A percentile compares a stretch with the other conserved stretches of the same genome.
phyloP scores from a whole-genome alignment of 2,329 filamentous ascomycete genomes.

The Ceratocystis cacaofunesta region DNA sequence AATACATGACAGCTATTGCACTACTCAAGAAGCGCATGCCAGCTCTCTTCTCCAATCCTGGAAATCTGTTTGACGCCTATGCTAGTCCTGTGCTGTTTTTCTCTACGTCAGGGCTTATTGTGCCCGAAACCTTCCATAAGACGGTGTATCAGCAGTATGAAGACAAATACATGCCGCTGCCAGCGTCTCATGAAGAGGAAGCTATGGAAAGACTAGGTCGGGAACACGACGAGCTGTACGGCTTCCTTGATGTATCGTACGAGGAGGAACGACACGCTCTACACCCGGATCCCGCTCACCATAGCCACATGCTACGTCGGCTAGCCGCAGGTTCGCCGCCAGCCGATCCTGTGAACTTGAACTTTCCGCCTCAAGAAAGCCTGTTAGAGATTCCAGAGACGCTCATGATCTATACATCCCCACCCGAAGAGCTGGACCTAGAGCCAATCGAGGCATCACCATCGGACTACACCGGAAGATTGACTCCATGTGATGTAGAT shows the following conservation, averaged over 20 bases:
- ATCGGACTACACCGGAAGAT: neutral
- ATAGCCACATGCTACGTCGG: constrained; percentile 1
- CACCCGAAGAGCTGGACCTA: constrained; percentile 28
- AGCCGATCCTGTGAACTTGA: constrained; percentile 29
- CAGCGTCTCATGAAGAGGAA: neutral
- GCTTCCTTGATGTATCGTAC: constrained; percentile 15
- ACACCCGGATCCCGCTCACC: constrained; percentile 6
- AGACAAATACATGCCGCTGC: neutral
- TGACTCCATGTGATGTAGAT: constrained; percentile 37
- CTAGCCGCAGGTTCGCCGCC: neutral
- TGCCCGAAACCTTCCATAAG: constrained; percentile 32
- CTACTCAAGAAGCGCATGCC: constrained; percentile 21
- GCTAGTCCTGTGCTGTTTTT: constrained; percentile 45
- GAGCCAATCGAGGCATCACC: constrained; percentile 26
- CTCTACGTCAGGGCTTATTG: constrained; percentile 33
- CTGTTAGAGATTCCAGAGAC: constrained; percentile 35
- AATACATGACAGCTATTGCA: neutral
- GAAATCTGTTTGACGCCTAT: constrained; percentile 43
- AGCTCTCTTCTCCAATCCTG: constrained; percentile 34
- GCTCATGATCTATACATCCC: constrained; percentile 35
- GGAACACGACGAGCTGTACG: neutral
- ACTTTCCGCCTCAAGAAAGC: constrained; percentile 35
- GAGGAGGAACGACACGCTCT: constrained; percentile 11
- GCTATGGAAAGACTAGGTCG: neutral
- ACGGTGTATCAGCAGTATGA: constrained; percentile 13